A percentile compares a stretch with the other conserved stretches of the same genome.
Evolutionary conservation across 2,329 filamentous ascomycete species (phyloP).

Genomic region (Lasiodiplodia gonubiensis): DNA sequence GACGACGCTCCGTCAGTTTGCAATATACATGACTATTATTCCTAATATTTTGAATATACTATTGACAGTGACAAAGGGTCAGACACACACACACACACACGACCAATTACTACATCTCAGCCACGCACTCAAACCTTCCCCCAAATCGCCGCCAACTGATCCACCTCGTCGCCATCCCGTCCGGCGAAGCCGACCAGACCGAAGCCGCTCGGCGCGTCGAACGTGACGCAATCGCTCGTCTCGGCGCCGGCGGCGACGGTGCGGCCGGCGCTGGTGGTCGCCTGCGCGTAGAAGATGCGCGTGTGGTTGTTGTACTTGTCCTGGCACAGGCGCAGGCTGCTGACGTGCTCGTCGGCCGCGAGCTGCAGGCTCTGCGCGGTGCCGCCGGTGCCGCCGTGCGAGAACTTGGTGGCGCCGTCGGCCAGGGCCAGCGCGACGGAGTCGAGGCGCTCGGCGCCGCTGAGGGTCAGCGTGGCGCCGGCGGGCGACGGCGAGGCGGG

Average conservation of each 20-base stretch:
- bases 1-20: no score
- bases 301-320: constrained; percentile 54
- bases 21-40: no score
- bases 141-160: constrained; percentile 54
- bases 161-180: constrained; percentile 61
- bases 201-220: constrained; percentile 56
- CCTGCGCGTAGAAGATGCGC: constrained; percentile 62
- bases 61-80: neutral
- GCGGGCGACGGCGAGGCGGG: constrained; percentile 45
- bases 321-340: constrained; percentile 57
- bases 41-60: no score
- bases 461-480: constrained; percentile 44
- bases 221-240: constrained; percentile 56
- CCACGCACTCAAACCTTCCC: neutral
- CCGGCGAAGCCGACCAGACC: constrained; percentile 62
- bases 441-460: constrained; percentile 59
- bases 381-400: constrained; percentile 63
- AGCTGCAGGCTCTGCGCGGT: constrained; percentile 51
- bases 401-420: constrained; percentile 56
- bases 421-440: constrained; percentile 55
- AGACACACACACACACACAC: no score
- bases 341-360: constrained; percentile 57
- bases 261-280: constrained; percentile 58
- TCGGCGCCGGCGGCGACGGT: constrained; percentile 53
- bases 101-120: no score